phyloP scores from a whole-genome alignment of 768 basidiomycete species.

The Lentinula sp. region DNA sequence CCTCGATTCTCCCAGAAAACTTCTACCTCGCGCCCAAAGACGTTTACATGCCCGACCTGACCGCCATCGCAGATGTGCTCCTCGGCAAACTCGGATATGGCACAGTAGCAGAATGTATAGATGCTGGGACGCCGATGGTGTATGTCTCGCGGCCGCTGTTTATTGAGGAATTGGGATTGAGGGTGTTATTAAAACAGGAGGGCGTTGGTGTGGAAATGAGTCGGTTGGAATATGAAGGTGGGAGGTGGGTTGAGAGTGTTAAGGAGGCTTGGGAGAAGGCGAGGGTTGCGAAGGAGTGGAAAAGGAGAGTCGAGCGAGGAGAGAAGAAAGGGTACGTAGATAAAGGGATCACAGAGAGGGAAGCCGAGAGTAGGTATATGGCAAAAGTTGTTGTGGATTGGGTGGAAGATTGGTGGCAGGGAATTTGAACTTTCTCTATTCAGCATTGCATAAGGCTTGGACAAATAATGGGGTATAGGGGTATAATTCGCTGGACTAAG shows the following conservation, averaged over 20 bases:
- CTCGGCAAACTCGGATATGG: slow-evolving; percentile 82
- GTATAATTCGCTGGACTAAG: neutral
- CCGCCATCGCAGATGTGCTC: slow-evolving; percentile 65
- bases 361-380: slow-evolving; percentile 37
- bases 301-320: slow-evolving; percentile 24
- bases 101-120: slow-evolving; percentile 74
- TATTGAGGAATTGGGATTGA: slow-evolving; percentile 75
- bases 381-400: slow-evolving; percentile 45
- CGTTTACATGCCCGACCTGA: slow-evolving; percentile 81
- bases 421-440: neutral
- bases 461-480: neutral
- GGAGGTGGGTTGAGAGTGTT: slow-evolving; percentile 61
- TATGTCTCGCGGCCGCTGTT: slow-evolving; percentile 78
- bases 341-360: slow-evolving; percentile 31
- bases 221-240: slow-evolving; percentile 60
- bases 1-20: slow-evolving; percentile 47
- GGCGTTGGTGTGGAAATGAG: slow-evolving; percentile 68
- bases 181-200: slow-evolving; percentile 51
- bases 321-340: slow-evolving; percentile 10
- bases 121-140: slow-evolving; percentile 71
- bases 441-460: too few species aligned
- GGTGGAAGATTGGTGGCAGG: slow-evolving; percentile 32
- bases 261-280: slow-evolving; percentile 54
- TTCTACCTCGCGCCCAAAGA: slow-evolving; percentile 75
- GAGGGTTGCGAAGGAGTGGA: slow-evolving; percentile 35